Percentiles rank a stretch among this genome's conserved stretches.
Conservation (phyloP, 371 early-diverging fungal species). For the Phascolomyces articulosus region DNA sequence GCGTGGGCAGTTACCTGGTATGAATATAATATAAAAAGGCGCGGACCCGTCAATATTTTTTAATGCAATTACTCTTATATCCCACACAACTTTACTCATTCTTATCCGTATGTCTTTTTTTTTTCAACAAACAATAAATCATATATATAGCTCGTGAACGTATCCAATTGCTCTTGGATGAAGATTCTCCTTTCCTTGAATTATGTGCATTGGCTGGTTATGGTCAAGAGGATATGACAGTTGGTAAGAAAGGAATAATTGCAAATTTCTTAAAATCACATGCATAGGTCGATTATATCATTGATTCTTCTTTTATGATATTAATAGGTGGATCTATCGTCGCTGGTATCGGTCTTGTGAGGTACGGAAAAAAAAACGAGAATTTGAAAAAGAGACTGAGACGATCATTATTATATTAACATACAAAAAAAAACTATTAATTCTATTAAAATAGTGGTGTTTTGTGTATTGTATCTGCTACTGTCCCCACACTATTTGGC, state of each 20-base stretch:
- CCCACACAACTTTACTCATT: too few species aligned
- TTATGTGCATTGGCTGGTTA: conserved; percentile 72
- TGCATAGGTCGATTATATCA: neutral
- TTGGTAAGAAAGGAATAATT: conserved; percentile 32
- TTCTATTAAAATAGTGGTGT: conserved; percentile 56
- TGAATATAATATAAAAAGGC: neutral
- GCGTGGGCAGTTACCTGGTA: conserved; percentile 71
- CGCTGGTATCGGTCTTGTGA: conserved; percentile 72
- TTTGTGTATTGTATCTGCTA: conserved; percentile 67
- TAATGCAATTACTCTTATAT: too few species aligned
- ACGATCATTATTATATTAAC: neutral
- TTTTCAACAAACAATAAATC: too few species aligned
- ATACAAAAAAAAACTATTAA: neutral
- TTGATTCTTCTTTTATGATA: neutral
- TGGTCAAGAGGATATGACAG: conserved; percentile 72
- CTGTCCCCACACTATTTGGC: conserved; percentile 70
- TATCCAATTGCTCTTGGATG: conserved; percentile 69
- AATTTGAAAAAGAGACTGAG: neutral
- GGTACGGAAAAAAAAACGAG: conserved; percentile 34
- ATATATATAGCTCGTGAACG: conserved; percentile 74
- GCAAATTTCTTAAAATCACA: neutral
- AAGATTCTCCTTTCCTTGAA: conserved; percentile 78
- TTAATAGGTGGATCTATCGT: conserved; percentile 65
- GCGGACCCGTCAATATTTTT: too few species aligned
- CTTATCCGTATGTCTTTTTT: too few species aligned